phyloP scores from a whole-genome alignment of 176 grass and related monocot species.

The Oryza brachyantha region DNA sequence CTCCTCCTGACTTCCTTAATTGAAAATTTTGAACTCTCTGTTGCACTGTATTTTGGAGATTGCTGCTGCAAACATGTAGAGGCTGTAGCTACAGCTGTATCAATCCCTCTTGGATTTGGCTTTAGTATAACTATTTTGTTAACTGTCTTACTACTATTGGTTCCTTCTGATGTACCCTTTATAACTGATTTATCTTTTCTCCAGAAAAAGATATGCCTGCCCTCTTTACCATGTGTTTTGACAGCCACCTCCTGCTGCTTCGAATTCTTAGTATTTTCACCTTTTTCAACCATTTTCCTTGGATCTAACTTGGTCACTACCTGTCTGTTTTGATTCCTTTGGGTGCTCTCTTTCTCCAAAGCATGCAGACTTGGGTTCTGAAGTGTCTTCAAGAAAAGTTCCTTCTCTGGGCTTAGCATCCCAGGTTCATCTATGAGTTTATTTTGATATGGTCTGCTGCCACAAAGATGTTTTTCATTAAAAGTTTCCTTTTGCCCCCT shows the following conservation, averaged over 20 bases:
- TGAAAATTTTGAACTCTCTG: constrained; percentile 66
- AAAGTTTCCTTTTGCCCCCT: constrained; percentile 13
- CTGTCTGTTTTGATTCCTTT: constrained; percentile 24
- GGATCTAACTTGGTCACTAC: neutral
- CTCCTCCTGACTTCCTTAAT: constrained; percentile 76
- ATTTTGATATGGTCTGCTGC: constrained; percentile 29
- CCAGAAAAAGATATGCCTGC: constrained; percentile 55
- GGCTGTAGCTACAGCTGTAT: neutral
- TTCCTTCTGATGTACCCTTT: constrained; percentile 21
- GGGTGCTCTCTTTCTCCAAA: constrained; percentile 47
- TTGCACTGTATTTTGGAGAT: constrained; percentile 35
- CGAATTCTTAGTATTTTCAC: neutral
- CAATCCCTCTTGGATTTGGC: constrained; percentile 49
- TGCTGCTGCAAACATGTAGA: constrained; percentile 11
- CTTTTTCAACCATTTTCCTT: constrained; percentile 10
- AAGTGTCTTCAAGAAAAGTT: constrained; percentile 61
- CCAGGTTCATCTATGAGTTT: constrained; percentile 54
- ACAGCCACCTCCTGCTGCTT: constrained; percentile 15
- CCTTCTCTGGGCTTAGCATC: constrained; percentile 57
- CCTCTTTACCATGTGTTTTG: constrained; percentile 36
- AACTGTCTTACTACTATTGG: constrained; percentile 30
- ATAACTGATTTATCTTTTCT: constrained; percentile 57
- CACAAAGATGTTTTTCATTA: constrained; percentile 33
- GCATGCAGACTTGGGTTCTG: constrained; percentile 52
- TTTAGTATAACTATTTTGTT: constrained; percentile 91